Evolutionary conservation across 805 yeast genomes (phyloP).

Genomic region (Barnettozyma wickerhamii): DNA sequence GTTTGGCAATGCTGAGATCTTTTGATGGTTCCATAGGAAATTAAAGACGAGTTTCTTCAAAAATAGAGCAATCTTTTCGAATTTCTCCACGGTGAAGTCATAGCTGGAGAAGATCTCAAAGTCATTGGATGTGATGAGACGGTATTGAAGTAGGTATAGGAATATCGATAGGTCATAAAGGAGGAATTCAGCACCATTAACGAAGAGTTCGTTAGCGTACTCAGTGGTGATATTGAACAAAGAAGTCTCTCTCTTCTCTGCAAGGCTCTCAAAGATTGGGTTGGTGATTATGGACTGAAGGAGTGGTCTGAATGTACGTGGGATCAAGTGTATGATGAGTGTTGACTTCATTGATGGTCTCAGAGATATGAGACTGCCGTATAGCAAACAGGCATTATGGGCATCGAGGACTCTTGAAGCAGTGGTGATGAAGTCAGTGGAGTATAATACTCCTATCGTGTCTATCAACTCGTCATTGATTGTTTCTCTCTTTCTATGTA

Average conservation of each 20-base stretch:
- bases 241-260: constrained; percentile 7
- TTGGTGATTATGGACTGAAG: constrained; percentile 23
- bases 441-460: constrained; percentile 13
- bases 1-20: constrained; percentile 1
- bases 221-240: constrained; percentile 8
- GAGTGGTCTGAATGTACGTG: constrained; percentile 34
- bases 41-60: constrained; percentile 48
- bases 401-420: constrained; percentile 21
- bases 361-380: constrained; percentile 32
- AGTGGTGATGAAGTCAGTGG: constrained; percentile 24
- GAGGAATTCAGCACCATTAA: constrained; percentile 15
- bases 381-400: constrained; percentile 22
- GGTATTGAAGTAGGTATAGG: constrained; percentile 60
- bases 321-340: constrained; percentile 38
- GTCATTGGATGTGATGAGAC: constrained; percentile 66
- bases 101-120: constrained; percentile 46
- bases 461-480: constrained; percentile 12
- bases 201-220: constrained; percentile 3
- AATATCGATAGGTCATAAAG: constrained; percentile 40
- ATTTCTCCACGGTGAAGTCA: constrained; percentile 33
- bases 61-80: constrained; percentile 39
- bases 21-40: constrained; percentile 36
- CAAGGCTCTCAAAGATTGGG: constrained; percentile 16
- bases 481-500: constrained; percentile 4
- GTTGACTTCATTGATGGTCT: constrained; percentile 34